Evolutionary conservation across 768 basidiomycete genomes (phyloP), one percentile per base, ranked within the genome.

Genomic region (Mycena pura): DNA sequence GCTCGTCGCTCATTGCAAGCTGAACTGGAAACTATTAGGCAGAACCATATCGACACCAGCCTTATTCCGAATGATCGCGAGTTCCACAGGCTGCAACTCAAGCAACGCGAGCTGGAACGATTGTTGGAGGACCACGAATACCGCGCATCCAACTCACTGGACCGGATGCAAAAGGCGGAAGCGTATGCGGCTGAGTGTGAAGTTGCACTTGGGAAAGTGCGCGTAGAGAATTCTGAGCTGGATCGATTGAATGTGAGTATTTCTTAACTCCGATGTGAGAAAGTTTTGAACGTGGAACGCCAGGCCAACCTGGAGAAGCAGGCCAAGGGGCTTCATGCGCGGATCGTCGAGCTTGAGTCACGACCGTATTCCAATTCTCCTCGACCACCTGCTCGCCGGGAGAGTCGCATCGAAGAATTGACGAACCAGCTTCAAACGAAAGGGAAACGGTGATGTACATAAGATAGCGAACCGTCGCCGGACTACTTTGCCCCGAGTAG

Each of bases 261-360:
- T 27, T 51, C 25, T 43, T 34, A 21, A 39, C 8, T 10, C n/a
- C 49, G n/a, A 27, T 15, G 9, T 22, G 34, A 17, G 25, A 65
- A 41, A 45, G 59, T 24, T 52, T 40, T 66, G 32, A 28, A 54
- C 34, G 13, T 15, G 19, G 31, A 19, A 19, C 29, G 38, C 32
- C 60, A 95, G 93, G 91, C 91, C 11, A 86, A 82, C 63, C 79
- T 95, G 17, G 92, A 95, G 77, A 94, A 92, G 70, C 90, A 92
- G 69, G 81, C 91, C 70, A 93, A 93, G 69, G 93, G 94, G 50
- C 76, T 94, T 29, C 92, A 93, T 62, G 84, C 92, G 39, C 89
- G 88, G 38, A 86, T 95, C 55, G 86, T 92, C 9, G 93, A 94
- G 68, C 80, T 94, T 17, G 92, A 93, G 72, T 91, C 92, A 1